Evolutionary conservation across 164 flowering plant species (phyloP), one percentile per base, ranked within the genome.

Genomic region (Kingdonia uniflora): DNA sequence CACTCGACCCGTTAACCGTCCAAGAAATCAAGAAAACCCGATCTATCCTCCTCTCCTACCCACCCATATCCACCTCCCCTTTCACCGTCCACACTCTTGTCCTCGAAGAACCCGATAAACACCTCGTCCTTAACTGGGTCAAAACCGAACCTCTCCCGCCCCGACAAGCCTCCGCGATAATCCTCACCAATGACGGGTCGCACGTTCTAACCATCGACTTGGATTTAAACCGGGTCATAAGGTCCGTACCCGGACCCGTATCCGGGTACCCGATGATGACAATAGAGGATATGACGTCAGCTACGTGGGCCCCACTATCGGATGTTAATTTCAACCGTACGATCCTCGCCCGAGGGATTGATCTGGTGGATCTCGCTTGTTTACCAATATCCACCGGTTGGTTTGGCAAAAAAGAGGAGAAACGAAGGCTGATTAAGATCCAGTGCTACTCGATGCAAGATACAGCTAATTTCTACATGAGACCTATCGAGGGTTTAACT

Each of bases 401-500:
- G 95, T 90, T 55, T 61, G 94, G 94, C 3, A 43, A 51, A 56
- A 45, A 55, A 37, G 97, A 91, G 60, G 96, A 88, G 44, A 70
- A 68, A 1, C 44, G 79, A 56, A 68, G 96, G 56, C 14, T 88
- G 59, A 76, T 85, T 20, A 92, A 84, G 62, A 81, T 85, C 2
- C 94, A 84, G 70, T 88, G 98, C 68, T 92, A 79, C 76, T 73
- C 95, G 24, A 54, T 56, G 56, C 53, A 86, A 41, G 96, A 66
- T 55, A 92, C 98, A 0, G 76, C 74, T 0, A 92, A 88, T 48
- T 92, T 87, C 74, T 92, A 85, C 78, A 92, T 92, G 98, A 61
- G 95, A 43, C 96, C 98, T 1, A 82, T 92, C 35, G 96, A 92
- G 70, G 98, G 98, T 19, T 65, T 88, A 16, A 88, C 96, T 0